Percentiles rank a stretch among this genome's conserved stretches.
Conservation (phyloP, 305 asterid species). For the Fraxinus baroniana region DNA sequence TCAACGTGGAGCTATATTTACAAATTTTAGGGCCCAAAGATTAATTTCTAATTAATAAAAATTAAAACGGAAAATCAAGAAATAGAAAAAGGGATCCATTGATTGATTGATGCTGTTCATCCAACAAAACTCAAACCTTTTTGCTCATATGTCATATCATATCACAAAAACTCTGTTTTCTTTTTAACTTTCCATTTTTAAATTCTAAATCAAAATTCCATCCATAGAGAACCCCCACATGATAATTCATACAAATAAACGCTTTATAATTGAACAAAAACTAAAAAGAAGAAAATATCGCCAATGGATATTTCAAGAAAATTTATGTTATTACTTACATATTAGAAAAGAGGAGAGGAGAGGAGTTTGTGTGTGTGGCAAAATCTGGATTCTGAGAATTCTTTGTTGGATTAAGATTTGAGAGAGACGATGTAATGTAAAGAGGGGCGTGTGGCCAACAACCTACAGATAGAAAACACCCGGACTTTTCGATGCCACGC, state of each 20-base stretch:
- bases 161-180: background rate
- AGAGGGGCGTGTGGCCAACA: conserved; percentile 45
- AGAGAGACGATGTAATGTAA: background rate
- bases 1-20: background rate
- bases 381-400: background rate
- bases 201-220: background rate
- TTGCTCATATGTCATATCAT: background rate
- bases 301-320: conserved; percentile 1
- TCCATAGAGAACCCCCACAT: background rate
- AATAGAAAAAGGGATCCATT: background rate
- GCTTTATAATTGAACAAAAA: background rate
- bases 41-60: background rate
- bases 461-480: conserved; percentile 18
- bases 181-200: background rate
- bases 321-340: conserved; percentile 8
- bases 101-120: background rate
- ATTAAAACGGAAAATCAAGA: background rate
- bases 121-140: background rate
- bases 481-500: conserved; percentile 30
- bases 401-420: background rate
- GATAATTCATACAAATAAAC: background rate
- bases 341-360: conserved; percentile 9
- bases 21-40: background rate
- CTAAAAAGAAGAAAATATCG: background rate
- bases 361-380: background rate